Evolutionary conservation across 164 flowering plant genomes (phyloP).

Genomic region (Magnolia sinica): DNA sequence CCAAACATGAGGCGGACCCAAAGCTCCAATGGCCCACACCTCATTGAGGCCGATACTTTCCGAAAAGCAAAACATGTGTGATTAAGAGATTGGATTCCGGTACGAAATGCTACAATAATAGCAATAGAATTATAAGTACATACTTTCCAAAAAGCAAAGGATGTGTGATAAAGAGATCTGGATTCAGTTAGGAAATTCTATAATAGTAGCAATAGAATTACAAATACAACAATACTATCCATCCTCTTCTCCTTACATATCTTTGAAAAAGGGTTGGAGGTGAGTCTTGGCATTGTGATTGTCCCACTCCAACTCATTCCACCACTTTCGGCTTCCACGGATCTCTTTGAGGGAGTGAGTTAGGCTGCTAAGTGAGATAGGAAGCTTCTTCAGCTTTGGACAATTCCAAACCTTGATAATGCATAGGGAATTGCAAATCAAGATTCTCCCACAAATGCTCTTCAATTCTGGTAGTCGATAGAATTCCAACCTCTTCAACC

Average conservation of each 20-base stretch:
- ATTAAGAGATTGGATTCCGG: too few species aligned
- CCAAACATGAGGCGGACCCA: too few species aligned
- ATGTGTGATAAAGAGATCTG: background rate
- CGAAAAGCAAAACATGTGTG: too few species aligned
- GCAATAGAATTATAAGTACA: too few species aligned
- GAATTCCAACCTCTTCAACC: background rate
- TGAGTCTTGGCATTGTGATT: background rate
- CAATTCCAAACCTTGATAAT: background rate
- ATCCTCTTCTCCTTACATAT: background rate
- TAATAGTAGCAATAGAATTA: background rate
- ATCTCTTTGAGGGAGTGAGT: background rate
- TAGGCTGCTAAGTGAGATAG: background rate
- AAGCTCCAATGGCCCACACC: too few species aligned
- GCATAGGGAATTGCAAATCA: background rate
- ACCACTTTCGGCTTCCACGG: background rate
- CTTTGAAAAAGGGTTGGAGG: background rate
- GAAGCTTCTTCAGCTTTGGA: slow-evolving; percentile 2
- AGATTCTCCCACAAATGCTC: background rate
- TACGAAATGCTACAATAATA: too few species aligned
- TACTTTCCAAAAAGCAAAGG: background rate
- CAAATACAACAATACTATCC: background rate
- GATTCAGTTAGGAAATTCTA: background rate
- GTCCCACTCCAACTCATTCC: slow-evolving; percentile 10
- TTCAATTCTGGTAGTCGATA: background rate
- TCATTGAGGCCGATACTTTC: too few species aligned